Percentiles rank a stretch among this genome's conserved stretches.
Conservation (phyloP, 306 rosid genomes). For the Comarum palustre region DNA sequence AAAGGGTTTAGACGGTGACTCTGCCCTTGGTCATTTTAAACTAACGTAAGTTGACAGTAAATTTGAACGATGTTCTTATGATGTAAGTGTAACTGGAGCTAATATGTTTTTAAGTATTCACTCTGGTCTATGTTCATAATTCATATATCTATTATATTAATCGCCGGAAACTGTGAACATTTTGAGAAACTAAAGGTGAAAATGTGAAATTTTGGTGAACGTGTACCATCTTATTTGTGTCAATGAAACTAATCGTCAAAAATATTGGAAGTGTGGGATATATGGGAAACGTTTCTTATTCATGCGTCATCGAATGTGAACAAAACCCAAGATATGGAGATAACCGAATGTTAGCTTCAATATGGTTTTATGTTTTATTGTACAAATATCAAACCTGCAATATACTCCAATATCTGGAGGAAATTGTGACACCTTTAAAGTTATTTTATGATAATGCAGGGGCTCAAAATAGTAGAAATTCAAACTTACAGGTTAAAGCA, state of each 20-base stretch:
- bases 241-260: not conserved
- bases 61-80: not conserved
- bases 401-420: not conserved
- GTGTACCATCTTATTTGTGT: not conserved
- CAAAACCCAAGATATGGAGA: not conserved
- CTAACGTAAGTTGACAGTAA: not conserved
- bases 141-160: not conserved
- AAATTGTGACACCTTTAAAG: not conserved
- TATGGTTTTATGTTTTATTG: not conserved
- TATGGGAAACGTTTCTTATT: not conserved
- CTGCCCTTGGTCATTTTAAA: conserved; percentile 55
- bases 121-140: not conserved
- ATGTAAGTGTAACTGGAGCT: not conserved
- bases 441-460: not conserved
- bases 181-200: not conserved
- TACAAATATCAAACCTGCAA: not conserved
- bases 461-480: not conserved
- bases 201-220: not conserved
- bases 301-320: not conserved
- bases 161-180: not conserved
- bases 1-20: conserved; percentile 67
- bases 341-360: not conserved
- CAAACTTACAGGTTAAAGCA: not conserved
- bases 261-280: not conserved
- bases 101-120: not conserved